Evolutionary conservation across 768 basidiomycete species (phyloP).

Genomic region (Floccularia luteovirens): DNA sequence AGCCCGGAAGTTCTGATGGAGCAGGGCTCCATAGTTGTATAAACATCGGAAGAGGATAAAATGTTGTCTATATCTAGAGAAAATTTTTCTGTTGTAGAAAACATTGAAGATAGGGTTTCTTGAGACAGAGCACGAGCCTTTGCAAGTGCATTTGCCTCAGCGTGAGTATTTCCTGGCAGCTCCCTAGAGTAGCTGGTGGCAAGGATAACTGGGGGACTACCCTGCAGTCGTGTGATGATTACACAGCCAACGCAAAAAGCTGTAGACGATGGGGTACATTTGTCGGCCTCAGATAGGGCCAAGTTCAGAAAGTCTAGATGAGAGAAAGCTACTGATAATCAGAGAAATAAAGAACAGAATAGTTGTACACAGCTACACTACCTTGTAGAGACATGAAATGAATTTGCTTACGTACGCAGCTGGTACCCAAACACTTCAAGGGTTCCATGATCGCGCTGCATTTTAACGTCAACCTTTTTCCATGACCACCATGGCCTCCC

Average conservation of each 20-base stretch:
- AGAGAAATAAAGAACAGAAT: no score
- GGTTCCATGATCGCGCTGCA: background rate
- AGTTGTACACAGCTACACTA: no score
- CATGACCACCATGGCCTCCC: slow-evolving; percentile 47
- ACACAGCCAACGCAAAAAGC: slow-evolving; percentile 94
- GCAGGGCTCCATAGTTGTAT: slow-evolving; percentile 97
- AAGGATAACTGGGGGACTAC: slow-evolving; percentile 49
- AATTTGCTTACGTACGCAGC: background rate
- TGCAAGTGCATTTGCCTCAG: slow-evolving; percentile 87
- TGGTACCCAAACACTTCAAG: background rate
- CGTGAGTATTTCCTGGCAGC: slow-evolving; percentile 91
- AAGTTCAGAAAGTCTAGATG: slow-evolving; percentile 41
- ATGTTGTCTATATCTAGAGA: slow-evolving; percentile 38
- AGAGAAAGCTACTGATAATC: no score
- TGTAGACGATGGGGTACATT: slow-evolving; percentile 59
- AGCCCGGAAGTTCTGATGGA: slow-evolving; percentile 85
- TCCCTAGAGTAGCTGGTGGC: slow-evolving; percentile 87
- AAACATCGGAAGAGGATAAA: slow-evolving; percentile 61
- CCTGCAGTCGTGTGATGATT: slow-evolving; percentile 49
- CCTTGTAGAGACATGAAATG: no score
- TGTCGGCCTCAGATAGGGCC: slow-evolving; percentile 65
- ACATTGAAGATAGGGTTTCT: slow-evolving; percentile 33
- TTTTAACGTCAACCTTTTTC: slow-evolving; percentile 5
- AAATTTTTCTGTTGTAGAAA: slow-evolving; percentile 23
- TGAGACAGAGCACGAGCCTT: slow-evolving; percentile 51